Percentiles rank a stretch among this genome's conserved stretches.
These are phyloP conservation scores for Arctostaphylos glauca DNA, from an alignment of 148 eudicot species.

Conservation along the genomic window DNA sequence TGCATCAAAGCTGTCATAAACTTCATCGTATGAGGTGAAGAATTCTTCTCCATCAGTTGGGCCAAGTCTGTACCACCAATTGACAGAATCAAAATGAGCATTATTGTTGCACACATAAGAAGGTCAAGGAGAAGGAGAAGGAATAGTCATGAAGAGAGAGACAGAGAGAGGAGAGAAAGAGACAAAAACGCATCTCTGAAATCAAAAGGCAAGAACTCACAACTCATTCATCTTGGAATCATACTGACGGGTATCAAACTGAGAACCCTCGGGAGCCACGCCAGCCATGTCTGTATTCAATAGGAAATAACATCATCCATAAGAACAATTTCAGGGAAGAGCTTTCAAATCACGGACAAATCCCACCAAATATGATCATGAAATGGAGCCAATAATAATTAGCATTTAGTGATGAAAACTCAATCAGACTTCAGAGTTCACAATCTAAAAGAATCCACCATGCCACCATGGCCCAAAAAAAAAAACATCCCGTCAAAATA, in stretches of 20 bases:
- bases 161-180: no score
- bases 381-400: not conserved
- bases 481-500: no score
- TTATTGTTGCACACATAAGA: not conserved
- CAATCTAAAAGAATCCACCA: not conserved
- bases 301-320: not conserved
- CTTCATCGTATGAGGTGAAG: slow-evolving; percentile 36
- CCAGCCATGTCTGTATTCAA: slow-evolving; percentile 26
- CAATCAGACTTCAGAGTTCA: not conserved
- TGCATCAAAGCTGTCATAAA: slow-evolving; percentile 39
- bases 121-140: no score
- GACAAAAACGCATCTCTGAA: not conserved
- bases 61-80: slow-evolving; percentile 25
- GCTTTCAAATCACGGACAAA: not conserved
- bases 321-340: not conserved
- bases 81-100: slow-evolving; percentile 8
- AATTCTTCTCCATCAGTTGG: slow-evolving; percentile 31
- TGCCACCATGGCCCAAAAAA: no score
- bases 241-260: slow-evolving; percentile 29
- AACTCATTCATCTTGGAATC: slow-evolving; percentile 31
- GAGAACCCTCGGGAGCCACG: slow-evolving; percentile 24
- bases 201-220: slow-evolving; percentile 19
- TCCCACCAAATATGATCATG: not conserved
- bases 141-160: no score
- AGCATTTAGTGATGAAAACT: not conserved